A percentile compares a stretch with the other conserved stretches of the same genome.
phyloP scores from a whole-genome alignment of 345 rosid species.

The Balakata baccata region DNA sequence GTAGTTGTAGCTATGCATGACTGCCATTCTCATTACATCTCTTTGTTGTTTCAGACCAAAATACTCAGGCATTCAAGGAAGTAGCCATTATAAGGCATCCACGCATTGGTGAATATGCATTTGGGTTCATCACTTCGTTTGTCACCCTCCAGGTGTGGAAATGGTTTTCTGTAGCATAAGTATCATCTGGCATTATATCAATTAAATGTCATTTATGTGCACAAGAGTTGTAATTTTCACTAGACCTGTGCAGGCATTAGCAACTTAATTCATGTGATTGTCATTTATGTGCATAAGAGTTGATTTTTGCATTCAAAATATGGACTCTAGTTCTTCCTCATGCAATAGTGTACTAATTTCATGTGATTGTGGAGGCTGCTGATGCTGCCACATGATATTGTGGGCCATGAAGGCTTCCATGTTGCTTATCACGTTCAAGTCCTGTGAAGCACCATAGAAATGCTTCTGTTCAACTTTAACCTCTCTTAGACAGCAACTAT shows the following conservation, averaged over 20 bases:
- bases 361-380: no score
- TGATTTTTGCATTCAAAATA: no score
- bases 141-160: slow-evolving; percentile 73
- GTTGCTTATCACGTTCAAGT: no score
- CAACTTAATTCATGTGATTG: no score
- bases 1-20: neutral
- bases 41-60: slow-evolving; percentile 64
- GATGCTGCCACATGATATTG: no score
- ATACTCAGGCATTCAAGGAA: slow-evolving; percentile 92
- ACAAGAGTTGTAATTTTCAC: neutral
- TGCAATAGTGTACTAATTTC: no score
- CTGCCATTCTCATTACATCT: neutral
- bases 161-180: slow-evolving; percentile 7
- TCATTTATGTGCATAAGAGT: neutral
- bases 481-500: no score
- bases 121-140: slow-evolving; percentile 92
- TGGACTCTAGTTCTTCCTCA: no score
- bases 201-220: neutral
- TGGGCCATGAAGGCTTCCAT: no score
- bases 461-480: no score
- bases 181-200: neutral
- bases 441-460: no score
- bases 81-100: slow-evolving; percentile 98
- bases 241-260: neutral
- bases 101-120: slow-evolving; percentile 95